These are phyloP conservation scores for Heliamphora exappendiculata DNA, from an alignment of 148 eudicot species.

Conservation along the genomic window DNA sequence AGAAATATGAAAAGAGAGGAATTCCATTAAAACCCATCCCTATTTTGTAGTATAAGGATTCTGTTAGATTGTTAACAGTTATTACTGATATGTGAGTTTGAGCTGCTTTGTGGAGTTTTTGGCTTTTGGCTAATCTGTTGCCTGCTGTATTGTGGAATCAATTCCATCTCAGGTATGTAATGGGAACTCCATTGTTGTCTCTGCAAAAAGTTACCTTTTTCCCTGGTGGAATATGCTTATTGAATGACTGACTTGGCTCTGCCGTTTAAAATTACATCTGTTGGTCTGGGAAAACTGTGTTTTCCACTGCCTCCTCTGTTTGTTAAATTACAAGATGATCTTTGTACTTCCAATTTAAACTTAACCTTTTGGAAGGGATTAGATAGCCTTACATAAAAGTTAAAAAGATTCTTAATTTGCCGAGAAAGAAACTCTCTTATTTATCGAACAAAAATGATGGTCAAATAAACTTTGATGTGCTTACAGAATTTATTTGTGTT, in stretches of 20 bases:
- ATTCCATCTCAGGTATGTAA: not conserved
- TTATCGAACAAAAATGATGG: no score
- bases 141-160: constrained; percentile 7
- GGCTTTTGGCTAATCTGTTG: not conserved
- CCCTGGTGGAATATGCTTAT: not conserved
- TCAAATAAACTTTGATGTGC: no score
- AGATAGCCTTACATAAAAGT: no score
- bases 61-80: not conserved
- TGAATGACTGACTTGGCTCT: not conserved
- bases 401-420: no score
- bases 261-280: not conserved
- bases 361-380: not conserved
- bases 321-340: not conserved
- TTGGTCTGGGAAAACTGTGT: not conserved
- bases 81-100: constrained; percentile 1
- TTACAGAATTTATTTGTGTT: no score
- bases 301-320: not conserved
- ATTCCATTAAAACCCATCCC: constrained; percentile 19
- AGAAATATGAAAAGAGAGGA: constrained; percentile 48
- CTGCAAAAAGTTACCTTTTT: not conserved
- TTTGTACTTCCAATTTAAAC: not conserved
- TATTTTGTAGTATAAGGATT: constrained; percentile 7
- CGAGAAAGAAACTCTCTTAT: no score
- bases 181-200: not conserved
- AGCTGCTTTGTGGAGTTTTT: not conserved